Evolutionary conservation across 2,329 filamentous ascomycete genomes (phyloP), one percentile per base, ranked within the genome.

Genomic region (Cladobotryum protrusum): DNA sequence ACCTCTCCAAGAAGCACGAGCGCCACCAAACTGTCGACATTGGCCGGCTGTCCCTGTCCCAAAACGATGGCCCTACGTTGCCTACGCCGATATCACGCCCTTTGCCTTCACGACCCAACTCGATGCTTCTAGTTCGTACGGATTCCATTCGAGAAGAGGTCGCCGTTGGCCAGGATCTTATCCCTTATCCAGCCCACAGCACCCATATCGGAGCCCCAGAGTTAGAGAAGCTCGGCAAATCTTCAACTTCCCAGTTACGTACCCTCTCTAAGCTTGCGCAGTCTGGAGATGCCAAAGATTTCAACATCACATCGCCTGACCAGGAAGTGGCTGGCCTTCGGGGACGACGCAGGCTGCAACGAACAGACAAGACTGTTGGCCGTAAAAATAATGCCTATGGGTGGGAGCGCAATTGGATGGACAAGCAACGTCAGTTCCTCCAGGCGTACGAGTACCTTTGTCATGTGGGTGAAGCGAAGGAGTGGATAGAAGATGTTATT

Each of bases 401-500:
- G 44, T 93, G 90, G 85, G 82, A 88, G 55, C 82, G 87, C 45
- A 95, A 92, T 65, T 99, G 93, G 93, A 99, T 99, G 92, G 93
- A 99, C 67, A 93, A 95, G 65, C 92, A 99, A 65, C 82, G 93
- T 20, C 92, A 97, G 66, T 97, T 96, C 62, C 72, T 99, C 47
- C 89, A 95, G 67, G 93, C 93, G 6, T 99, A 99, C 64, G 93
- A 99, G 67, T 99, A 99, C 65, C 85, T 99, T 35, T 99, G 93
- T 65, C 93, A 99, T 64, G 97, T 99, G 57, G 93, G 93, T 66
- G 93, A 99, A 73, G 93, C 93, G 18, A 97, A 97, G 66, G 92
- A 97, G 69, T 99, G 93, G 93, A 96, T 99, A 57, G 93, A 99
- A 63, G 76, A 95, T 64, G 82, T 96, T 52, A 89, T 93, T 49